These are phyloP conservation scores for Mycena rosella DNA, from an alignment of 768 basidiomycete species.

Conservation along the genomic window DNA sequence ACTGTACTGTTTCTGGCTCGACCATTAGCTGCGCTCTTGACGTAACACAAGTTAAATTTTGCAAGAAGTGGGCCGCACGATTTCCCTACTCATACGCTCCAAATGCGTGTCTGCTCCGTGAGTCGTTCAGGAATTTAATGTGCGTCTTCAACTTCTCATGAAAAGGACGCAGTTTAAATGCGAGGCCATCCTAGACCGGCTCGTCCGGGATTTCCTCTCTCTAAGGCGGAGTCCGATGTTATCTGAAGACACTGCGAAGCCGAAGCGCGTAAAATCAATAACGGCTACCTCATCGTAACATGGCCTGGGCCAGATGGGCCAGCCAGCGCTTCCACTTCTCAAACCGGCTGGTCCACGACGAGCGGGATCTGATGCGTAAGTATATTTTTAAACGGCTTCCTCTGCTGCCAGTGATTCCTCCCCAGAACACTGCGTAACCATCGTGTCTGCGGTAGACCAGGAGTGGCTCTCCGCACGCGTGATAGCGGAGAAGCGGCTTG, in stretches of 20 bases:
- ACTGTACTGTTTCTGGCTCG: constrained; percentile 4
- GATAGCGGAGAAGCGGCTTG: constrained; percentile 6
- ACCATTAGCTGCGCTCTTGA: not conserved
- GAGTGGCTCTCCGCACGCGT: constrained; percentile 28
- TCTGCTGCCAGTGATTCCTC: not conserved
- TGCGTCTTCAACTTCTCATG: too few relatives aligned
- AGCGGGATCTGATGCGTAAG: constrained; percentile 18
- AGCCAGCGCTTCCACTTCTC: constrained; percentile 25
- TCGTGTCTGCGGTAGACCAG: constrained; percentile 21
- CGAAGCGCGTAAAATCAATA: constrained; percentile 9
- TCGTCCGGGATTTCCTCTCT: not conserved
- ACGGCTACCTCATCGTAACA: constrained; percentile 24
- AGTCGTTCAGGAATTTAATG: not conserved
- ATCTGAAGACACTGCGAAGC: constrained; percentile 24
- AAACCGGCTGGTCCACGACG: constrained; percentile 24
- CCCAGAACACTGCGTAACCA: constrained; percentile 5
- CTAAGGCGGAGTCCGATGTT: too few relatives aligned
- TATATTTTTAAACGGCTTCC: not conserved
- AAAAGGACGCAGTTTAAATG: not conserved
- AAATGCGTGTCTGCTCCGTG: constrained; percentile 29
- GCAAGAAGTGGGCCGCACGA: constrained; percentile 11
- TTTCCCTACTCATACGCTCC: constrained; percentile 24
- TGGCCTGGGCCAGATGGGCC: constrained; percentile 23
- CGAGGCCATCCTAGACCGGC: constrained; percentile 9
- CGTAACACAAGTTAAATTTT: constrained; percentile 2